phyloP scores from a whole-genome alignment of 768 basidiomycete genomes.

The Lactarius tabidus region DNA sequence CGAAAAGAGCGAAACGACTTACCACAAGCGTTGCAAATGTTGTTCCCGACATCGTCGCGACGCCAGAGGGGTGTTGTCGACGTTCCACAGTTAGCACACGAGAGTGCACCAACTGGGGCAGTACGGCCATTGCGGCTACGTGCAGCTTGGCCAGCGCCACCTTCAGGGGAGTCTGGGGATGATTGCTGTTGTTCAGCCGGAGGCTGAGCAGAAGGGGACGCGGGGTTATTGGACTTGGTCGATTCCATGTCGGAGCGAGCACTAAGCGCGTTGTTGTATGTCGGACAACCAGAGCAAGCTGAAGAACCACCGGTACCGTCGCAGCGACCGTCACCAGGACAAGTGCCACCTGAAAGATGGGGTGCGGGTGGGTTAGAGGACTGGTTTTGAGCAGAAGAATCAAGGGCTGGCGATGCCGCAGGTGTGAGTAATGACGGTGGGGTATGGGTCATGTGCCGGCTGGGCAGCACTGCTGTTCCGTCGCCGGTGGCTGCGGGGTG shows the following conservation, averaged over 20 bases:
- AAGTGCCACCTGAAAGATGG: slow-evolving; percentile 56
- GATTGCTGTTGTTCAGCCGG: slow-evolving; percentile 18
- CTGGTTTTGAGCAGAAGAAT: slow-evolving; percentile 27
- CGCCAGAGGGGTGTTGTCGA: slow-evolving; percentile 89
- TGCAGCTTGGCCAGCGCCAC: slow-evolving; percentile 14
- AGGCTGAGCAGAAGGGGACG: slow-evolving; percentile 30
- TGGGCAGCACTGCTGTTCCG: slow-evolving; percentile 31
- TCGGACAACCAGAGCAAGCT: slow-evolving; percentile 93
- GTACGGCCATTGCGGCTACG: slow-evolving; percentile 27
- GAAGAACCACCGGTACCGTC: slow-evolving; percentile 95
- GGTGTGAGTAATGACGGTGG: slow-evolving; percentile 34
- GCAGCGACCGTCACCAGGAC: slow-evolving; percentile 96
- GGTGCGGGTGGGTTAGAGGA: slow-evolving; percentile 6
- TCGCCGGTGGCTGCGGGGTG: slow-evolving; percentile 32
- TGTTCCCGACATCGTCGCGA: slow-evolving; percentile 85
- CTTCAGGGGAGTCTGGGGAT: slow-evolving; percentile 23
- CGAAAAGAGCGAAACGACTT: slow-evolving; percentile 36
- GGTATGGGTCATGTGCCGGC: slow-evolving; percentile 31
- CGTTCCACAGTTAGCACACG: slow-evolving; percentile 86
- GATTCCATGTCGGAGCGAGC: slow-evolving; percentile 39
- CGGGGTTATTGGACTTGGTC: slow-evolving; percentile 23
- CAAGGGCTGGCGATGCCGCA: slow-evolving; percentile 34
- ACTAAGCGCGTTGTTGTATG: slow-evolving; percentile 81
- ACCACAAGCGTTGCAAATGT: slow-evolving; percentile 96
- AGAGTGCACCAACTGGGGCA: slow-evolving; percentile 63